Evolutionary conservation across 2,329 filamentous ascomycete genomes (phyloP).

Genomic region (Pyricularia sp.): DNA sequence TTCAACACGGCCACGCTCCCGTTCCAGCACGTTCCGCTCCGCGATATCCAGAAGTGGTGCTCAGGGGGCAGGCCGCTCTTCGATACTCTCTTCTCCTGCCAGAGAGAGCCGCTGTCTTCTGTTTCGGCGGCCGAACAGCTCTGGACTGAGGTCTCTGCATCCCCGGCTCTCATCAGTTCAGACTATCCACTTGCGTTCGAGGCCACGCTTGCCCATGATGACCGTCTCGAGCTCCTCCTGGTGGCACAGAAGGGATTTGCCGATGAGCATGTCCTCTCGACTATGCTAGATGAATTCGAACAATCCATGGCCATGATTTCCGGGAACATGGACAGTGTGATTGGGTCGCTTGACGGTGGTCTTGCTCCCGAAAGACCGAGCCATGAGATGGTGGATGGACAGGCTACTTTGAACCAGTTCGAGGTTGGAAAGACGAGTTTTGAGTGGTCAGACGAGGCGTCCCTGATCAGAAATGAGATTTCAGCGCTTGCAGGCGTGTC

Average conservation of each 20-base stretch:
- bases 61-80: constrained; percentile 51
- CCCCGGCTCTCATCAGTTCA: constrained; percentile 21
- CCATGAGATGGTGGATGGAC: background rate
- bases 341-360: background rate
- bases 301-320: constrained; percentile 14
- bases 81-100: constrained; percentile 73
- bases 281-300: constrained; percentile 28
- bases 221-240: constrained; percentile 41
- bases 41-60: constrained; percentile 72
- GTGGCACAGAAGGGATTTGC: constrained; percentile 37
- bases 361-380: background rate
- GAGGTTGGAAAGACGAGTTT: constrained; percentile 21
- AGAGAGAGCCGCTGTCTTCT: constrained; percentile 24
- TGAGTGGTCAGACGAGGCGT: constrained; percentile 43
- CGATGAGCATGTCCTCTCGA: constrained; percentile 16
- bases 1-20: constrained; percentile 55
- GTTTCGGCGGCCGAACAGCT: constrained; percentile 16
- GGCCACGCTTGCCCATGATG: constrained; percentile 37
- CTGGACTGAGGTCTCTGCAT: constrained; percentile 33
- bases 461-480: constrained; percentile 46
- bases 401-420: background rate
- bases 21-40: constrained; percentile 67
- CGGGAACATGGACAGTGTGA: background rate
- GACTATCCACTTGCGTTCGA: constrained; percentile 75
- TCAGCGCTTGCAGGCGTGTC: constrained; percentile 45